phyloP scores from a whole-genome alignment of 2,329 filamentous ascomycete species.

The Chaetothyriales sp. region DNA sequence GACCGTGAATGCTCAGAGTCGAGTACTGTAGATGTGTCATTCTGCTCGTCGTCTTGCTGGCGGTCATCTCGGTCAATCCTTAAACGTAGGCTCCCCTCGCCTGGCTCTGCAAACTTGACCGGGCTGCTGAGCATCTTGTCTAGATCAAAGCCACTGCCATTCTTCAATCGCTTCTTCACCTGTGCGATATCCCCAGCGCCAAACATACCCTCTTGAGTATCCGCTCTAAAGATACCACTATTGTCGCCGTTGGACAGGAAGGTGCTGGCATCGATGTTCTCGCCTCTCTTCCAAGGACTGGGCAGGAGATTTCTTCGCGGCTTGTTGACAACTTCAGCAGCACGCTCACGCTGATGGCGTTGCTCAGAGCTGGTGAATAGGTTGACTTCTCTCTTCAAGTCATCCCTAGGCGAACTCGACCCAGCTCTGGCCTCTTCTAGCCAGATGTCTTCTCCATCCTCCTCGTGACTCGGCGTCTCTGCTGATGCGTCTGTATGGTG shows the following conservation, averaged over 20 bases:
- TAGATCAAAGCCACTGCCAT: slow-evolving; percentile 13
- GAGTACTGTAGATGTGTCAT: too few species aligned
- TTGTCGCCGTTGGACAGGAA: slow-evolving; percentile 10
- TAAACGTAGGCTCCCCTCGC: not conserved
- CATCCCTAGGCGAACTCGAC: slow-evolving; percentile 18
- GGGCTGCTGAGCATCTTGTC: slow-evolving; percentile 12
- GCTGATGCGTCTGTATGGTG: not conserved
- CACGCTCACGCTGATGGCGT: slow-evolving; percentile 2
- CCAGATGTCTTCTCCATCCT: slow-evolving; percentile 30
- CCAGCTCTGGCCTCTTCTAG: slow-evolving; percentile 29
- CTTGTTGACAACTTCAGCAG: slow-evolving; percentile 15
- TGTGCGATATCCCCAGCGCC: slow-evolving; percentile 10
- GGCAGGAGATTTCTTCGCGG: slow-evolving; percentile 18
- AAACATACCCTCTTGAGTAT: slow-evolving; percentile 6
- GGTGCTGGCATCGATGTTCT: slow-evolving; percentile 15
- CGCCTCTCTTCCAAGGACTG: slow-evolving; percentile 23
- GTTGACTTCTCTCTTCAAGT: too few species aligned
- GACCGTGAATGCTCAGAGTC: not conserved
- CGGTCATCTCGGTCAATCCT: not conserved
- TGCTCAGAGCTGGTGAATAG: not conserved
- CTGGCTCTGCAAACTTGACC: not conserved
- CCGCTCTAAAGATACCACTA: slow-evolving; percentile 13
- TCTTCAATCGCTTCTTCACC: slow-evolving; percentile 6
- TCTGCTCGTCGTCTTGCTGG: too few species aligned
- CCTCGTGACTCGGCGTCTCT: not conserved